phyloP scores from a whole-genome alignment of 805 yeast genomes.

The Scheffersomyces spartinae region DNA sequence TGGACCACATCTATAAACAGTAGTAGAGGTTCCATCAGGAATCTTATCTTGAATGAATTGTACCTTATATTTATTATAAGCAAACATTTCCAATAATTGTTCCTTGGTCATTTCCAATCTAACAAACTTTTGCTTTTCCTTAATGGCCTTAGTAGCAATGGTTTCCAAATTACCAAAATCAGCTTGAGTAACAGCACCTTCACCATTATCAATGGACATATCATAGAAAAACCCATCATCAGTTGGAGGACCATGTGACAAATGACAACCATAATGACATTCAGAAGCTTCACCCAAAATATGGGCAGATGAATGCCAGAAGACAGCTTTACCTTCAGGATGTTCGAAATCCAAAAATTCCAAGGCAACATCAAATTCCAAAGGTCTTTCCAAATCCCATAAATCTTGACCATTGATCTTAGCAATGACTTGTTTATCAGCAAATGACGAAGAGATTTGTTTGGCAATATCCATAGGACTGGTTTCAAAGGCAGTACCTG shows the following conservation, averaged over 20 bases:
- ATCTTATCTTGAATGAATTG: conserved; percentile 76
- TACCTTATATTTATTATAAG: conserved; percentile 92
- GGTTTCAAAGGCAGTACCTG: conserved; percentile 81
- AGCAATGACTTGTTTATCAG: conserved; percentile 83
- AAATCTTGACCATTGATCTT: conserved; percentile 72
- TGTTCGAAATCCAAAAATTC: conserved; percentile 86
- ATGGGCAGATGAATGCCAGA: conserved; percentile 99
- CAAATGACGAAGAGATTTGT: conserved; percentile 74
- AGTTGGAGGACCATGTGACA: conserved; percentile 87
- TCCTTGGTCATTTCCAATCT: conserved; percentile 89
- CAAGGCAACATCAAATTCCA: conserved; percentile 58
- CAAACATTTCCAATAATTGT: conserved; percentile 83
- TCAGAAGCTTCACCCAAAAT: conserved; percentile 97
- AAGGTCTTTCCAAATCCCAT: conserved; percentile 94
- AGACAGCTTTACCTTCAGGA: conserved; percentile 90
- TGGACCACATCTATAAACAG: conserved; percentile 97
- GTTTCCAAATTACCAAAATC: conserved; percentile 81
- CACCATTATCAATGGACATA: conserved; percentile 72
- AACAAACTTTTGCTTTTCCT: conserved; percentile 91
- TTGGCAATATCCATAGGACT: conserved; percentile 79
- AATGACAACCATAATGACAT: conserved; percentile 89
- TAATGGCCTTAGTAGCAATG: conserved; percentile 80
- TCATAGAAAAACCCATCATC: conserved; percentile 97
- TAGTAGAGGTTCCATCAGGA: conserved; percentile 92
- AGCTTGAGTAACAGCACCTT: conserved; percentile 57